These are phyloP conservation scores for Spergularia bocconei DNA, from an alignment of 148 eudicot genomes.

Conservation along the genomic window DNA sequence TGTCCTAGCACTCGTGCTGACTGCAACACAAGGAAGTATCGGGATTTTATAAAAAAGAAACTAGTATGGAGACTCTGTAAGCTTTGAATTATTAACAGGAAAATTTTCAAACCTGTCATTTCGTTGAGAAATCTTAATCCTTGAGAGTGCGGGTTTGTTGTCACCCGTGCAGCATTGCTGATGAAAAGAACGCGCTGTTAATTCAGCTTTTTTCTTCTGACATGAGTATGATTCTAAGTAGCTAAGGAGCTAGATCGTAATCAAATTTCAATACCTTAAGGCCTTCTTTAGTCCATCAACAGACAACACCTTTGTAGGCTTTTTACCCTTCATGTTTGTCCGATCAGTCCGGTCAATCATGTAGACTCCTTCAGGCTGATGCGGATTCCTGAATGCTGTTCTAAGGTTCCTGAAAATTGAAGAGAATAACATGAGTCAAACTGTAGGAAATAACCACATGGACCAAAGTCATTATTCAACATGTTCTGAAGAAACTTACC, in stretches of 20 bases:
- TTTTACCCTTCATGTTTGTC: constrained; percentile 42
- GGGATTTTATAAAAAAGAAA: not conserved
- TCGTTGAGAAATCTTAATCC: constrained; percentile 84
- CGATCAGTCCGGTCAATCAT: constrained; percentile 60
- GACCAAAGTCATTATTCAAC: not conserved
- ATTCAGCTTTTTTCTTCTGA: not conserved
- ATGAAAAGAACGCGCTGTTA: not conserved
- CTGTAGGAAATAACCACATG: not conserved
- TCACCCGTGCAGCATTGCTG: constrained; percentile 82
- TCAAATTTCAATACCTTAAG: constrained; percentile 47
- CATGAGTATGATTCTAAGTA: not conserved
- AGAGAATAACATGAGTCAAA: not conserved
- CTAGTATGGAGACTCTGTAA: not conserved
- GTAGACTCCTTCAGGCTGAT: constrained; percentile 66
- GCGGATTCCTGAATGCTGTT: constrained; percentile 66
- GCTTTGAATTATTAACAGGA: constrained; percentile 8
- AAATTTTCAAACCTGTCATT: constrained; percentile 61
- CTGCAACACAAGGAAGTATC: constrained; percentile 31
- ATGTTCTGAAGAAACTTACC: constrained; percentile 45
- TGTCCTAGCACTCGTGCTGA: constrained; percentile 35
- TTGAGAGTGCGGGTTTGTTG: constrained; percentile 76
- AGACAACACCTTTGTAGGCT: constrained; percentile 60
- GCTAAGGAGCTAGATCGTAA: not conserved
- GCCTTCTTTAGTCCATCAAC: constrained; percentile 88
- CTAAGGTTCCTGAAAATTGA: constrained; percentile 59